Evolutionary conservation across 2,329 filamentous ascomycete genomes (phyloP), one percentile per base, ranked within the genome.

Genomic region (Teratosphaeria pseudoeucalypti): DNA sequence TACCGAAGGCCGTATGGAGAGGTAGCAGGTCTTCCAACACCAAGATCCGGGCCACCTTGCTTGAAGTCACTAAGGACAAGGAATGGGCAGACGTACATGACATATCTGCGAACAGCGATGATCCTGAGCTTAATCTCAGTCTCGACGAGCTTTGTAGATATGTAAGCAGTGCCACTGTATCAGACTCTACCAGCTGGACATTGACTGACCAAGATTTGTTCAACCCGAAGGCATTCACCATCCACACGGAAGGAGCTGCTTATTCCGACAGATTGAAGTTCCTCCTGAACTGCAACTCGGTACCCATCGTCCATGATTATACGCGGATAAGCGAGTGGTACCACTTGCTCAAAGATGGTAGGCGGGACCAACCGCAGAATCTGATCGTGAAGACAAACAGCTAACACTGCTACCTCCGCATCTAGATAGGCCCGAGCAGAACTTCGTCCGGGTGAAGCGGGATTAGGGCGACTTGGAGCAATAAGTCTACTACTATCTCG

Each of bases 51-150:
- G 60, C 71, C 27, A 62, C 66, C 6, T 64, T 76, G 6, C 43
- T 76, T 0, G 61, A 68, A 12, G 61, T 61, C 2, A 68, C 69
- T 1, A 55, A 65, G 6, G 69, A 63, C 4, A 71, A 73, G 58
- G 34, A 60, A 0, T 76, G 74, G 74, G 69, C 70, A 1, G 71
- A 76, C 59, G 70, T 76, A 1, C 63, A 67, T 26, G 67, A 62
- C 16, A 12, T 43, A 1, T 43, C 16, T n/a, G 37, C 37, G 9
- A 49, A 19, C 19, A 49, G 63, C 70, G 53, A 58, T 65, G 54
- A 68, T 23, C 9, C 43, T 6, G 43, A 23, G 5, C 7, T 19
- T 10, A 4, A 49, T 23, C 2, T 49, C 16, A 67, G 66, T 53
- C 63, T 67, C 37, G 66, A 69, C 23, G 64, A 69, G 5, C 57